These are phyloP conservation scores for Fragaria ananassa DNA, from an alignment of 306 rosid genomes.

Conservation along the genomic window DNA sequence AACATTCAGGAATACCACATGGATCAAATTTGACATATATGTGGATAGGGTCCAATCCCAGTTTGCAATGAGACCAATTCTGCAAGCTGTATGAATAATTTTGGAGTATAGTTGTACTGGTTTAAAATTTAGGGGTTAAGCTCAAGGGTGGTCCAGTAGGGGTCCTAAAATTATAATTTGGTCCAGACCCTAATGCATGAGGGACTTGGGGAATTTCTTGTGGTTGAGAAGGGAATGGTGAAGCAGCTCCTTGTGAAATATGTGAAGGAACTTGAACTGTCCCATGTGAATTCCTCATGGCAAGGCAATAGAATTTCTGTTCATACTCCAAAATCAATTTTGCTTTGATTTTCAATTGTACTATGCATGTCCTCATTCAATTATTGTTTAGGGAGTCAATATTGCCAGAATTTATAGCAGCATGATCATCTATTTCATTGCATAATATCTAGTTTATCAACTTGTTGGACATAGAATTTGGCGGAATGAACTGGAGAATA, in stretches of 20 bases:
- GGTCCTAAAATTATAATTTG: conserved; percentile 18
- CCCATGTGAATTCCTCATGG: conserved; percentile 68
- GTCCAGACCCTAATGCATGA: conserved; percentile 36
- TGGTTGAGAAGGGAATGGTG: conserved; percentile 23
- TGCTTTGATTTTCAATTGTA: conserved; percentile 16
- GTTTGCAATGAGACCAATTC: background rate
- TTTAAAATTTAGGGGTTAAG: conserved; percentile 5
- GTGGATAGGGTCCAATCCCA: background rate
- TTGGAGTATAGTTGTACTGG: conserved; percentile 26
- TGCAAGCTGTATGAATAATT: conserved; percentile 26
- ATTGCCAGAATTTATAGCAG: background rate
- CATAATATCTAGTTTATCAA: background rate
- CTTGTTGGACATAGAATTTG: background rate
- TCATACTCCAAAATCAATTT: background rate
- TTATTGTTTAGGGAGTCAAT: conserved; percentile 18
- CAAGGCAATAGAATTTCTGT: background rate
- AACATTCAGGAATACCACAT: conserved; percentile 23
- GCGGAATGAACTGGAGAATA: background rate
- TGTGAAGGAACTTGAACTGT: conserved; percentile 21
- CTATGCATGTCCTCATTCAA: background rate
- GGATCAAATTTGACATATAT: conserved; percentile 9
- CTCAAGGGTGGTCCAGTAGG: conserved; percentile 50
- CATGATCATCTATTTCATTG: background rate
- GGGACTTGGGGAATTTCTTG: conserved; percentile 11
- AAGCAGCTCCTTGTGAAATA: conserved; percentile 16